Evolutionary conservation across 495 filamentous ascomycete species (phyloP), one percentile per base, ranked within the genome.

Genomic region (Letharia lupina): DNA sequence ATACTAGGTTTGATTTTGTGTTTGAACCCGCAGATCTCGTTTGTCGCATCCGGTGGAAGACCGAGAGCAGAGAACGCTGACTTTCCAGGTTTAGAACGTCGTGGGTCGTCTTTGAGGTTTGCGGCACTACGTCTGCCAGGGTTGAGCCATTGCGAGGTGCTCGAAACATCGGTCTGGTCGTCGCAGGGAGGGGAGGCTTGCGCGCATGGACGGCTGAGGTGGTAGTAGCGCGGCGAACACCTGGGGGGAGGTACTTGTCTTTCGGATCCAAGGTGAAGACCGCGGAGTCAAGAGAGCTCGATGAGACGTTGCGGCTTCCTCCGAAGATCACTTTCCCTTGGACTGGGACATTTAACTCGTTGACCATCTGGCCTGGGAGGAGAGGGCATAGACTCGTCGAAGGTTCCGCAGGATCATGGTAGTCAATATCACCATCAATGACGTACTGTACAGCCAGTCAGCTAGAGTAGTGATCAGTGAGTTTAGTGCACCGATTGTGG

Each of bases 351-450:
- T 87, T 86, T 37, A 96, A 78, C 28, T 91, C 82, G 72, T 96
- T 96, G 73, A 96, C 84, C 1, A 83, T 82, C 74, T 96, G 92
- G 23, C 92, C 92, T 13, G 92, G 92, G 40, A 94, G 84, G 64
- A 93, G 85, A 28, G 92, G 92, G 71, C 91, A 96, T n/a, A 81
- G 75, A 11, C 84, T 90, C 15, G 92, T 94, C 16, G 83, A 85
- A 2, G 87, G 86, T 70, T 88, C 78, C 15, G 82, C 76, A 33
- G 86, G 77, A 75, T 93, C 89, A 75, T 89, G 85, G 66, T 82
- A 81, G 75, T 96, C 91, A 56, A 85, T 77, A 50, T 88, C 84
- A 62, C 87, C 85, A 75, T 96, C 86, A 48, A 96, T 71, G 70
- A 89, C 81, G 73, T 95, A 96, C 90, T 95, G 69, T 64, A 62